Evolutionary conservation across 208 protist genomes (phyloP).

Genomic region (Vickermania spadyakhi): DNA sequence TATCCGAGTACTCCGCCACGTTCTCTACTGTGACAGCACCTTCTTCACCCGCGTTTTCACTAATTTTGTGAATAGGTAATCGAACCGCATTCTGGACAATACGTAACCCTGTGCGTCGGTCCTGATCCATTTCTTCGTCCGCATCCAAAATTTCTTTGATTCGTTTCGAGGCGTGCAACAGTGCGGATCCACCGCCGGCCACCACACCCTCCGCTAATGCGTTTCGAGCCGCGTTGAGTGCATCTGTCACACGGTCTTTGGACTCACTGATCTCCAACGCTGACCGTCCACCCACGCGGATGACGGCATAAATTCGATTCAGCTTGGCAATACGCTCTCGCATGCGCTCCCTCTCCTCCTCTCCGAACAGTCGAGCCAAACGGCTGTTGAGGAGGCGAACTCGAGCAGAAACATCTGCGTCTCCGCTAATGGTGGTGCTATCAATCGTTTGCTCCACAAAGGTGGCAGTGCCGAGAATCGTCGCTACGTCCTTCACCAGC

Average conservation of each 20-base stretch:
- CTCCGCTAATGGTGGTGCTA: constrained; percentile 93
- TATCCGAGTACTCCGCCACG: constrained; percentile 87
- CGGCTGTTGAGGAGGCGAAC: constrained; percentile 92
- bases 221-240: constrained; percentile 97
- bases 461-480: constrained; percentile 48
- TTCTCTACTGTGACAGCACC: constrained; percentile 97
- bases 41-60: constrained; percentile 97
- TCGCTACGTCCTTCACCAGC: constrained; percentile 47
- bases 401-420: constrained; percentile 71
- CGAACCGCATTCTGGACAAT: constrained; percentile 84
- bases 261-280: constrained; percentile 98
- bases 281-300: constrained; percentile 96
- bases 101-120: constrained; percentile 70
- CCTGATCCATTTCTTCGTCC: constrained; percentile 77
- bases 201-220: constrained; percentile 99
- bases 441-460: constrained; percentile 92
- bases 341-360: constrained; percentile 96
- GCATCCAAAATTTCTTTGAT: constrained; percentile 88
- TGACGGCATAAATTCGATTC: constrained; percentile 86
- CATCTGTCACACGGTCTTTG: constrained; percentile 99
- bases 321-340: constrained; percentile 91
- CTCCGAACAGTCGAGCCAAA: constrained; percentile 75
- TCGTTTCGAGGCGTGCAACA: constrained; percentile 92
- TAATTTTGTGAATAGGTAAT: constrained; percentile 92
- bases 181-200: constrained; percentile 95